Evolutionary conservation across 805 yeast species (phyloP).

Genomic region (Metschnikowia aberdeeniae): DNA sequence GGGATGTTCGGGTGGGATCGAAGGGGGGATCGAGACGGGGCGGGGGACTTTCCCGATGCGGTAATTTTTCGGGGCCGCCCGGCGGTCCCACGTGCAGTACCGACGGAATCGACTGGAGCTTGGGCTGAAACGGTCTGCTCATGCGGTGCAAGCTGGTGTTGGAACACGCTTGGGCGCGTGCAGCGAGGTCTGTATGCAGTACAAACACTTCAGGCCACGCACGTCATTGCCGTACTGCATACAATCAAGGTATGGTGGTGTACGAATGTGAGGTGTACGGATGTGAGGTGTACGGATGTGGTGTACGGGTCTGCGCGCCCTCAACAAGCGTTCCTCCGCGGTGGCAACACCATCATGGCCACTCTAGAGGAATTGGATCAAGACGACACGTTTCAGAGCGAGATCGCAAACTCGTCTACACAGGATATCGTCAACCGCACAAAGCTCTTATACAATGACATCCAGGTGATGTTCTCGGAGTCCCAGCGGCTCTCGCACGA

Average conservation of each 20-base stretch:
- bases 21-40: slow-evolving; percentile 4
- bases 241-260: background rate
- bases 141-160: background rate
- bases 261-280: background rate
- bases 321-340: too few species aligned
- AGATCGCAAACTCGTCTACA: slow-evolving; percentile 72
- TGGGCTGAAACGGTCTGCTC: slow-evolving; percentile 11
- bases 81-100: slow-evolving; percentile 6
- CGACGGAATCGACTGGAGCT: slow-evolving; percentile 13
- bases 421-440: slow-evolving; percentile 83
- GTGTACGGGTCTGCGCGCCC: background rate
- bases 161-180: background rate
- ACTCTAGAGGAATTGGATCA: slow-evolving; percentile 80
- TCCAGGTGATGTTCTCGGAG: slow-evolving; percentile 91
- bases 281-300: background rate
- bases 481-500: slow-evolving; percentile 87
- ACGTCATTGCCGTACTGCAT: background rate
- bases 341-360: slow-evolving; percentile 47
- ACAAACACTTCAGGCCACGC: background rate
- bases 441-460: slow-evolving; percentile 87
- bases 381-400: slow-evolving; percentile 70
- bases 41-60: background rate
- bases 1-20: background rate
- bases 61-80: background rate
- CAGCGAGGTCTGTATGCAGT: background rate